A percentile compares a stretch with the other conserved stretches of the same genome.
These are phyloP conservation scores for Sugiyamaella xylanicola DNA, from an alignment of 1,139 yeast genomes.

Conservation along the genomic window DNA sequence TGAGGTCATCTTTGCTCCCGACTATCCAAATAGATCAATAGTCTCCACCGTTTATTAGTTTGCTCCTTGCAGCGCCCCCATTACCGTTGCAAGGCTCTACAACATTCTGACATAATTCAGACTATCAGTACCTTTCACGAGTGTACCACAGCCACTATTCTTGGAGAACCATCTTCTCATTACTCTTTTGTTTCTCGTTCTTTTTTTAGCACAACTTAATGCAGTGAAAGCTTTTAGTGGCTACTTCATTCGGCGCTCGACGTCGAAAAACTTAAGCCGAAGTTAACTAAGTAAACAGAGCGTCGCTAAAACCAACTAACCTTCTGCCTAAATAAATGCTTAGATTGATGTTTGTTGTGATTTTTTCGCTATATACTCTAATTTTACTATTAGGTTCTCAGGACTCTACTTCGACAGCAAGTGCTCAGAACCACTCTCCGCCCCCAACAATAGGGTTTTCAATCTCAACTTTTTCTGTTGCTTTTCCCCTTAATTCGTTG, in stretches of 20 bases:
- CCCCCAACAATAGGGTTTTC: too few relatives aligned
- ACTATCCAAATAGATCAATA: not conserved
- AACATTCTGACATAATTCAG: too few relatives aligned
- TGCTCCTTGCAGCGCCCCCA: not conserved
- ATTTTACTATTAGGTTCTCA: too few relatives aligned
- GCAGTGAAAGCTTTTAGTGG: not conserved
- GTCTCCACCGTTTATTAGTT: not conserved
- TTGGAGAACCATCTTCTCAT: too few relatives aligned
- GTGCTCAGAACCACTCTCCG: too few relatives aligned
- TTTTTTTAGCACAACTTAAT: not conserved
- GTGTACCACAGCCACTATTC: not conserved
- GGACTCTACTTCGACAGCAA: too few relatives aligned
- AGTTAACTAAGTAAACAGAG: not conserved
- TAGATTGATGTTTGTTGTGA: too few relatives aligned
- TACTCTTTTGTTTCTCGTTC: not conserved
- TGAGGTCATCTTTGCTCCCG: not conserved
- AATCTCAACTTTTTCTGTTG: too few relatives aligned
- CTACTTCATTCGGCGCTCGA: not conserved
- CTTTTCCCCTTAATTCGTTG: not conserved
- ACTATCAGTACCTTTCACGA: too few relatives aligned
- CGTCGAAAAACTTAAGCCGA: too few relatives aligned
- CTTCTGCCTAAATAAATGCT: too few relatives aligned
- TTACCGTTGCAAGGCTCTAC: not conserved
- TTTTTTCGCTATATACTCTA: too few relatives aligned
- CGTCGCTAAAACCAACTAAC: not conserved